phyloP scores from a whole-genome alignment of 2,329 filamentous ascomycete genomes.

The Penicillium sp. region DNA sequence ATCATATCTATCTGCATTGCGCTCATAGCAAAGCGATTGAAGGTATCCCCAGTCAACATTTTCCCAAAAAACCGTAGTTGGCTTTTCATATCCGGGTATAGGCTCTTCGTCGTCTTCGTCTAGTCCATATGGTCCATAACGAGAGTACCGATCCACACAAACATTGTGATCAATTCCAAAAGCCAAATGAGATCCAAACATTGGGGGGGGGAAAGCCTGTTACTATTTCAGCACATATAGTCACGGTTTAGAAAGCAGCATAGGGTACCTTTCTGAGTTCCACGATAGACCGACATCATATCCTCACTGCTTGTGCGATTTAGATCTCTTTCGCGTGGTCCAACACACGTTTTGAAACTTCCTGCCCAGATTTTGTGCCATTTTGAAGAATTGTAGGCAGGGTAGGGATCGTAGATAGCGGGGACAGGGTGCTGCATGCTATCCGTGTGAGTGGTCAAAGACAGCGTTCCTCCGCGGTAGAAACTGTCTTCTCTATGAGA shows the following conservation, averaged over 20 bases:
- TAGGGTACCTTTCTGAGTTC: slow-evolving; percentile 1
- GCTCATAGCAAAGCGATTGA: slow-evolving; percentile 5
- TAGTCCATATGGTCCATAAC: slow-evolving; percentile 2
- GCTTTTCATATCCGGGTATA: not conserved
- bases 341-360: not conserved
- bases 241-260: too few species aligned
- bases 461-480: not conserved
- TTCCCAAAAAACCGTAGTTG: not conserved
- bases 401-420: slow-evolving; percentile 4
- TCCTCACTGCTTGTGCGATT: slow-evolving; percentile 1
- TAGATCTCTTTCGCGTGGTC: not conserved
- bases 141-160: slow-evolving; percentile 4
- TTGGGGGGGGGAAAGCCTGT: slow-evolving; percentile 2
- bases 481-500: not conserved
- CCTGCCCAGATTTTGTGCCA: slow-evolving; percentile 1
- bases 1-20: slow-evolving; percentile 1
- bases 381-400: not conserved
- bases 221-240: not conserved
- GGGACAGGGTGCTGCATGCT: not conserved
- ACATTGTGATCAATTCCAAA: not conserved
- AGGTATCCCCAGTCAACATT: slow-evolving; percentile 4
- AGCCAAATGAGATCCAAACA: slow-evolving; percentile 1
- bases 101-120: not conserved
- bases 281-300: slow-evolving; percentile 6
- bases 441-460: not conserved